Evolutionary conservation across 2,329 filamentous ascomycete genomes (phyloP).

Genomic region (Pseudogymnoascus sp.): DNA sequence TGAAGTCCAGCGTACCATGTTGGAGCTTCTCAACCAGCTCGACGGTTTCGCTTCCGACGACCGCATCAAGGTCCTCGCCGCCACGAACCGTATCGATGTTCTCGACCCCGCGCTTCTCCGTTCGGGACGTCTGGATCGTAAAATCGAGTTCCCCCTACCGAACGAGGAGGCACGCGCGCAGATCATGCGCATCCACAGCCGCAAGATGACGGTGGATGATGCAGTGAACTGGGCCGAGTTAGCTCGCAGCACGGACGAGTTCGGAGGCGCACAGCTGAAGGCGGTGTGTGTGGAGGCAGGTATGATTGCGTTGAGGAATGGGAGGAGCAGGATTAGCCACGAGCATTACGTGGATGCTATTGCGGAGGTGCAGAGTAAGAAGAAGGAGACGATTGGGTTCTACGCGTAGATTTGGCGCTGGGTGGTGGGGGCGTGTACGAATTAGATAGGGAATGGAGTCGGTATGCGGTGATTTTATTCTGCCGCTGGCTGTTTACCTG

Average conservation of each 20-base stretch:
- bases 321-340: slow-evolving; percentile 93
- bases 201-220: slow-evolving; percentile 95
- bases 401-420: neutral
- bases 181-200: slow-evolving; percentile 93
- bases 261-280: slow-evolving; percentile 95
- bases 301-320: slow-evolving; percentile 94
- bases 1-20: slow-evolving; percentile 97
- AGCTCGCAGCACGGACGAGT: slow-evolving; percentile 95
- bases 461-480: neutral
- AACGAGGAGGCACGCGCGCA: slow-evolving; percentile 97
- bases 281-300: slow-evolving; percentile 97
- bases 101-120: slow-evolving; percentile 85
- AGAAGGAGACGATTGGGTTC: slow-evolving; percentile 65
- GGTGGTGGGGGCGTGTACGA: neutral
- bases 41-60: slow-evolving; percentile 97
- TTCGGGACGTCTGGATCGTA: slow-evolving; percentile 86
- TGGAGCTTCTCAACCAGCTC: slow-evolving; percentile 96
- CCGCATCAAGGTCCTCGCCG: slow-evolving; percentile 90
- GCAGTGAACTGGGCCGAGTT: slow-evolving; percentile 93
- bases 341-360: slow-evolving; percentile 99
- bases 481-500: neutral
- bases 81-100: slow-evolving; percentile 90
- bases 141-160: slow-evolving; percentile 96
- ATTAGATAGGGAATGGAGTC: neutral
- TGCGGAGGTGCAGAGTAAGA: slow-evolving; percentile 88